Evolutionary conservation across 768 basidiomycete genomes (phyloP).

Genomic region (Tricholomella constricta): DNA sequence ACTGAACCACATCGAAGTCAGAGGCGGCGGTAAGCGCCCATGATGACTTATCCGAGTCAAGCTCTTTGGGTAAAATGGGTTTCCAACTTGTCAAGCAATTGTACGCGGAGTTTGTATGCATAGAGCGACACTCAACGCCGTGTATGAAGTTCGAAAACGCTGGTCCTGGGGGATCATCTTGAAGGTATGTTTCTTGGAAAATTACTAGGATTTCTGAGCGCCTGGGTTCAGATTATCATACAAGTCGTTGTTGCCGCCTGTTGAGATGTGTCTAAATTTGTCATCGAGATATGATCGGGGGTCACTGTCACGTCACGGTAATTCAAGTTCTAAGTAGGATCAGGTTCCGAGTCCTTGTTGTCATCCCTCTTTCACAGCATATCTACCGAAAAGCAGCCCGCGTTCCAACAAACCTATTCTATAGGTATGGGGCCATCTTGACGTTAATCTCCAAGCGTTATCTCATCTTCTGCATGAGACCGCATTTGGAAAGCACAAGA

Average conservation of each 20-base stretch:
- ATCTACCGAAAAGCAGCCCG: neutral
- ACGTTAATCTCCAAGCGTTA: neutral
- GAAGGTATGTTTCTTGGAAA: too few species aligned
- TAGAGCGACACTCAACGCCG: too few species aligned
- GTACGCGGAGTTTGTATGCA: too few species aligned
- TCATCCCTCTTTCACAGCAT: conserved; percentile 17
- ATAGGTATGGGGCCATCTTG: neutral
- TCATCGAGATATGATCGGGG: conserved; percentile 13
- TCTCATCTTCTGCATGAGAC: neutral
- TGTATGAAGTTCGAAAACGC: too few species aligned
- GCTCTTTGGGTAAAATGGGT: too few species aligned
- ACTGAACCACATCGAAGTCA: neutral
- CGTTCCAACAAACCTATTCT: neutral
- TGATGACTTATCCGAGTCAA: neutral
- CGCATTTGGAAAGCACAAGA: neutral
- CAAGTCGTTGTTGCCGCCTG: too few species aligned
- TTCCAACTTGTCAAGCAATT: too few species aligned
- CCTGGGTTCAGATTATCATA: too few species aligned
- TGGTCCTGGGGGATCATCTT: too few species aligned
- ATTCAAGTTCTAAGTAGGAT: conserved; percentile 18
- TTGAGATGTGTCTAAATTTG: conserved; percentile 13
- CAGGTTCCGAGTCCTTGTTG: conserved; percentile 16
- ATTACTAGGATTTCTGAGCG: too few species aligned
- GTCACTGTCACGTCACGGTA: conserved; percentile 21
- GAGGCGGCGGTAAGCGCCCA: neutral